Evolutionary conservation across 371 early-diverging fungal genomes (phyloP).

Genomic region (Mucor ambiguus): DNA sequence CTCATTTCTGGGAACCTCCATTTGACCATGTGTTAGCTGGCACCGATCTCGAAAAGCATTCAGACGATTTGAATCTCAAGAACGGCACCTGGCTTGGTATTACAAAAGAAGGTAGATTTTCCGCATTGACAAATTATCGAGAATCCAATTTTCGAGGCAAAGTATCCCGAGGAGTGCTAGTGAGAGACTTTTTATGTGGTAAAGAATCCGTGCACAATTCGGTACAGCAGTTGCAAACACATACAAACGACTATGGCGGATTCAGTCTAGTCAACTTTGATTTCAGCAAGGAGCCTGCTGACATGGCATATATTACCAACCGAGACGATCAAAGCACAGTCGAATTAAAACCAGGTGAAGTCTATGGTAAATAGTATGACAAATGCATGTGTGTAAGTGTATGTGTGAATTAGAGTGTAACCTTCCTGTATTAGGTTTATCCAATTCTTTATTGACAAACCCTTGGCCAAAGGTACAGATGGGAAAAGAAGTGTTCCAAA

Average conservation of each 20-base stretch:
- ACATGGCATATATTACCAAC: conserved; percentile 45
- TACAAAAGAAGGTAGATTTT: conserved; percentile 51
- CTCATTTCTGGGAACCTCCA: conserved; percentile 57
- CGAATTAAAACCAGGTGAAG: conserved; percentile 22
- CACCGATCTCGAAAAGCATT: conserved; percentile 36
- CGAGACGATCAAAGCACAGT: conserved; percentile 33
- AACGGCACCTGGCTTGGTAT: conserved; percentile 67
- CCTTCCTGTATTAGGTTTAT: conserved; percentile 37
- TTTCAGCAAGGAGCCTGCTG: conserved; percentile 27
- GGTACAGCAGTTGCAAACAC: conserved; percentile 27
- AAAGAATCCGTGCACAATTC: conserved; percentile 22
- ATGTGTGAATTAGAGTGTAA: not conserved
- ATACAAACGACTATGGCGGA: conserved; percentile 47
- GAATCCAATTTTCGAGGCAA: conserved; percentile 46
- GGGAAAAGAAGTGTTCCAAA: conserved; percentile 39
- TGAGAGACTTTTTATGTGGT: conserved; percentile 42
- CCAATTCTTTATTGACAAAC: conserved; percentile 46
- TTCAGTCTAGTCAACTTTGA: conserved; percentile 59
- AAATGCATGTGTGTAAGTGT: not conserved
- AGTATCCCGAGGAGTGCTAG: conserved; percentile 56
- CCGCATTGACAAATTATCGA: conserved; percentile 62
- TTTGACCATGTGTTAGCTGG: conserved; percentile 43
- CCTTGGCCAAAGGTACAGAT: conserved; percentile 60
- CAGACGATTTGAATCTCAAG: conserved; percentile 17
- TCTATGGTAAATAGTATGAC: conserved; percentile 39